These are phyloP conservation scores for Acrocalymma vagum DNA, from an alignment of 2,329 filamentous ascomycete species.

Conservation along the genomic window DNA sequence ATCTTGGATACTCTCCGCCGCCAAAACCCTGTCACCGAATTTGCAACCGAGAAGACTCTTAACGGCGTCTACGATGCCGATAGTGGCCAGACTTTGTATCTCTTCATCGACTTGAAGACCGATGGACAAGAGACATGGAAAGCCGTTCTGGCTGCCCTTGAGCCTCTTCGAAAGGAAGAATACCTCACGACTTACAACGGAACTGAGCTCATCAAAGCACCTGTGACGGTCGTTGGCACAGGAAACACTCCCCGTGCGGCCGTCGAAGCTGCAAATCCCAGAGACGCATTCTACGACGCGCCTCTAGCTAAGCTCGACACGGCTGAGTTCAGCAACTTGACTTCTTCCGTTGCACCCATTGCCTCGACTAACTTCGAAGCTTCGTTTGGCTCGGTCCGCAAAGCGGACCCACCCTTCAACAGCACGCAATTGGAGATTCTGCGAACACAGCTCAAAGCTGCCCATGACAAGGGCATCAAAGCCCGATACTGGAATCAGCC, in stretches of 20 bases:
- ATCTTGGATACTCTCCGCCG: conserved; percentile 64
- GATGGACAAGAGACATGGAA: conserved; percentile 64
- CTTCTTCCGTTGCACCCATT: conserved; percentile 59
- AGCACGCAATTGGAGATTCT: conserved; percentile 60
- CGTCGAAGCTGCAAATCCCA: conserved; percentile 48
- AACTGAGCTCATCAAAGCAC: conserved; percentile 53
- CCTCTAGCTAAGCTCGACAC: conserved; percentile 57
- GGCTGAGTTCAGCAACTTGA: conserved; percentile 55
- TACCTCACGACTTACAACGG: conserved; percentile 64
- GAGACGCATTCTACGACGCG: conserved; percentile 68
- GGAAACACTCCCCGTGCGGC: conserved; percentile 56
- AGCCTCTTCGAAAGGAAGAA: conserved; percentile 62
- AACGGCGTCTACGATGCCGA: conserved; percentile 71
- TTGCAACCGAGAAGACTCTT: conserved; percentile 55
- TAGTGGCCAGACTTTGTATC: conserved; percentile 65
- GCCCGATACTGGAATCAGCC: conserved; percentile 72
- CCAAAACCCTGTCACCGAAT: conserved; percentile 64
- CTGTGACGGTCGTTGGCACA: conserved; percentile 70
- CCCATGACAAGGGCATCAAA: conserved; percentile 65
- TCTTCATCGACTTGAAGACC: conserved; percentile 72
- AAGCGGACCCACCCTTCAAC: conserved; percentile 50
- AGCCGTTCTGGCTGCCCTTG: conserved; percentile 63
- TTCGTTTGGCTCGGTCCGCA: conserved; percentile 50
- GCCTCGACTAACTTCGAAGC: conserved; percentile 61
- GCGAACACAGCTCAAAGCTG: conserved; percentile 60